Evolutionary conservation across 2,329 filamentous ascomycete species (phyloP).

Genomic region (Apiospora rasikravindrae): DNA sequence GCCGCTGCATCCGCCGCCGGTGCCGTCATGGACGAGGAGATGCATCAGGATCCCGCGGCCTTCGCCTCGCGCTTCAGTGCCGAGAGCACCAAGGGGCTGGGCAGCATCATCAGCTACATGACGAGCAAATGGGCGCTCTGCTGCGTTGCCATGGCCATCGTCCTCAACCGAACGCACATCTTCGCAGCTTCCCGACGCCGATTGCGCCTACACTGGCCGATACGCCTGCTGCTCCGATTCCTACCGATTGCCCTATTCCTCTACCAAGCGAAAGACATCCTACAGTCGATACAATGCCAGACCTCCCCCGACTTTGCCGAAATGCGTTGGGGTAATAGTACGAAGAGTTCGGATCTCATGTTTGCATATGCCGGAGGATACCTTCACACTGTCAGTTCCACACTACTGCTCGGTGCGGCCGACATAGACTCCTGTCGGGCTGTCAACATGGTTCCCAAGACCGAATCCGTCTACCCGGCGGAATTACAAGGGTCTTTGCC

Average conservation of each 20-base stretch:
- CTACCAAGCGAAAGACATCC: slow-evolving; percentile 70
- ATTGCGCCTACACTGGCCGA: slow-evolving; percentile 75
- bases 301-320: slow-evolving; percentile 75
- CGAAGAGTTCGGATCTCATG: slow-evolving; percentile 69
- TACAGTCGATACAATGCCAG: slow-evolving; percentile 91
- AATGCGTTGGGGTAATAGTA: slow-evolving; percentile 72
- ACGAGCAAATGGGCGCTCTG: slow-evolving; percentile 91
- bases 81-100: slow-evolving; percentile 71
- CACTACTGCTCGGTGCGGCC: slow-evolving; percentile 73
- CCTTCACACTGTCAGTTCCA: slow-evolving; percentile 74
- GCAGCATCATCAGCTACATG: slow-evolving; percentile 87
- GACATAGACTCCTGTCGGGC: slow-evolving; percentile 78
- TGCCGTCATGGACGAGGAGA: slow-evolving; percentile 48
- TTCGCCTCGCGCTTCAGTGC: slow-evolving; percentile 57
- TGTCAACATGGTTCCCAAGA: slow-evolving; percentile 71
- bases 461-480: slow-evolving; percentile 53
- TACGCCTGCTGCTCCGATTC: slow-evolving; percentile 72
- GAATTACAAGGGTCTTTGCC: slow-evolving; percentile 79
- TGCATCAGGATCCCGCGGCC: slow-evolving; percentile 47
- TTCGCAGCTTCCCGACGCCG: slow-evolving; percentile 88
- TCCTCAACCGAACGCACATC: slow-evolving; percentile 90
- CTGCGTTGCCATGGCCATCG: slow-evolving; percentile 83
- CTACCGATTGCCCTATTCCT: slow-evolving; percentile 73
- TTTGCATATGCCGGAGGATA: slow-evolving; percentile 72
- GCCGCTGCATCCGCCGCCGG: slow-evolving; percentile 43